phyloP scores from a whole-genome alignment of 2,329 filamentous ascomycete species.

The Amylocarpus encephaloides region DNA sequence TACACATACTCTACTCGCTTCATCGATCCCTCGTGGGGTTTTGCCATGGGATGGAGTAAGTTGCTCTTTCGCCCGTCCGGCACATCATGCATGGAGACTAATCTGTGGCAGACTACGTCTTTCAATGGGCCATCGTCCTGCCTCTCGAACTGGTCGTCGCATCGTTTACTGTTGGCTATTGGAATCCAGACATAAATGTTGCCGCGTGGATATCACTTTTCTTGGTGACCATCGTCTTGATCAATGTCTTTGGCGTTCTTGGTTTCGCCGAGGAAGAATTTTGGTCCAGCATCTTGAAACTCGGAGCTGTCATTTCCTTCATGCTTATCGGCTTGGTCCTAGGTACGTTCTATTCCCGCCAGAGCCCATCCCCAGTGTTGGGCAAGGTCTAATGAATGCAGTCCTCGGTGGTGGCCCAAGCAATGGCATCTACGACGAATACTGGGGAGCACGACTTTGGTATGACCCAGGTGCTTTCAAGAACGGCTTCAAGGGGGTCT shows the following conservation, averaged over 20 bases:
- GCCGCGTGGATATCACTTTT: slow-evolving; percentile 79
- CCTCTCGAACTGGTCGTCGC: slow-evolving; percentile 83
- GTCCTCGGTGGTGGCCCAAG: slow-evolving; percentile 65
- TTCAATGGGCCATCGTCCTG: slow-evolving; percentile 79
- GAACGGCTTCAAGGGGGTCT: slow-evolving; percentile 73
- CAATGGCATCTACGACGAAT: slow-evolving; percentile 62
- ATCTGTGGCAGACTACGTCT: slow-evolving; percentile 55
- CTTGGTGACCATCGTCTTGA: slow-evolving; percentile 63
- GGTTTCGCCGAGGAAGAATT: slow-evolving; percentile 88
- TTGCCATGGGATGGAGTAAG: slow-evolving; percentile 79
- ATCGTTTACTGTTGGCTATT: slow-evolving; percentile 74
- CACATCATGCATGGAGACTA: not conserved
- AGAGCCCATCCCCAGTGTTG: not conserved
- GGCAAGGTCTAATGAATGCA: no score
- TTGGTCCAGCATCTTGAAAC: slow-evolving; percentile 76
- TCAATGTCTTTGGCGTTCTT: slow-evolving; percentile 83
- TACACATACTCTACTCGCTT: slow-evolving; percentile 86
- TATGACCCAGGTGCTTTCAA: slow-evolving; percentile 70
- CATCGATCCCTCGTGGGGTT: slow-evolving; percentile 89
- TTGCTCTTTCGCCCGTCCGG: not conserved
- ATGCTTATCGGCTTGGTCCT: slow-evolving; percentile 49
- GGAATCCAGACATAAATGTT: slow-evolving; percentile 50
- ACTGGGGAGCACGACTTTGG: slow-evolving; percentile 62
- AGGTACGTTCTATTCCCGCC: not conserved
- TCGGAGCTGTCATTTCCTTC: slow-evolving; percentile 77